Evolutionary conservation across 805 yeast genomes (phyloP), one percentile per base, ranked within the genome.

Genomic region (Zygoascus flipseniorum): DNA sequence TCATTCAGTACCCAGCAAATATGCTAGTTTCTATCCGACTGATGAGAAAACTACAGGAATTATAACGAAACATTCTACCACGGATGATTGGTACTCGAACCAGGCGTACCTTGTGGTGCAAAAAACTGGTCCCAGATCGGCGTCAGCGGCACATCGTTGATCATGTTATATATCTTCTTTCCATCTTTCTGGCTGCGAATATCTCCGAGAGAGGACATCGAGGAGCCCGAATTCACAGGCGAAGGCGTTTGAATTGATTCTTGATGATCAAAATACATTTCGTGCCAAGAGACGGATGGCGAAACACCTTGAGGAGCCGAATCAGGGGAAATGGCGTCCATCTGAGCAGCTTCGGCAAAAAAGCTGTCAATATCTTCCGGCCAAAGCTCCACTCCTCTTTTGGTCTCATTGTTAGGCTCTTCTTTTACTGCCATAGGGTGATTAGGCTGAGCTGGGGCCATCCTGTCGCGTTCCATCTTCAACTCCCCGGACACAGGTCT

Each of bases 111-210:
- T 18, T 43, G 44, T 11, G 46, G 48, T 13, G 52, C 55, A 50
- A 64, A 64, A 48, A 63, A 67, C 54, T 66, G 70, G 45, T 64
- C 67, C 70, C 70, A 66, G 35, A 66, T 67, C 8, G 63, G 59
- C 10, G 65, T 59, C 46, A 65, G 57, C n/a, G 70, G 69, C 14
- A 66, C 56, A 42, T 64, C 69, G 46, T 56, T 55, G 56, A 66
- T 67, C 59, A 67, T 60, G 47, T 66, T 69, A 48, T 64, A 66
- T 19, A 66, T 64, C 42, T 65, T 49, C 51, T 65, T 28, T 23
- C 43, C 47, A 19, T 52, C 52, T 13, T 46, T n/a, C 26, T 31
- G 41, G 10, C 18, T 8, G 16, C 26, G 47, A 18, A 44, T 6
- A 9, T 18, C 28, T 9, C 26, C 31, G 10, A 26, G 47, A 20